A percentile compares a stretch with the other conserved stretches of the same genome.
phyloP scores from a whole-genome alignment of 2,329 filamentous ascomycete genomes.

The Talaromyces sp. region DNA sequence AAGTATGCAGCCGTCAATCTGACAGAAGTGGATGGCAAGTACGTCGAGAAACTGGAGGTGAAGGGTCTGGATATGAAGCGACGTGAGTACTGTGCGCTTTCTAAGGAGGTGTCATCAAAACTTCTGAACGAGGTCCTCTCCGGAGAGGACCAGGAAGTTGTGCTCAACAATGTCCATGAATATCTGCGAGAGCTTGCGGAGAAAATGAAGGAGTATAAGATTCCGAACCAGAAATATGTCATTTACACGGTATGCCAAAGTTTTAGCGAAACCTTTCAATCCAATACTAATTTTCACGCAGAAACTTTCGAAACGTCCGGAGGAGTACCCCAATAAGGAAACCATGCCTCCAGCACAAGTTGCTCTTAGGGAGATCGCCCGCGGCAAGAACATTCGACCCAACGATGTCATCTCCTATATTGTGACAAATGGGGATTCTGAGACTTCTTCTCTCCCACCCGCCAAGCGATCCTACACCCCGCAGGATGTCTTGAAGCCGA shows the following conservation, averaged over 20 bases:
- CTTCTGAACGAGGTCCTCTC: slow-evolving; percentile 94
- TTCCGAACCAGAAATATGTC: slow-evolving; percentile 85
- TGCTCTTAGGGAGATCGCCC: slow-evolving; percentile 81
- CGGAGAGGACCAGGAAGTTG: slow-evolving; percentile 85
- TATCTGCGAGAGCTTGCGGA: slow-evolving; percentile 81
- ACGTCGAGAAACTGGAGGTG: slow-evolving; percentile 91
- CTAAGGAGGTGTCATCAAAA: slow-evolving; percentile 89
- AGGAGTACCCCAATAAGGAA: slow-evolving; percentile 91
- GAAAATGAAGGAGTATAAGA: slow-evolving; percentile 79
- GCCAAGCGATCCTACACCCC: slow-evolving; percentile 89
- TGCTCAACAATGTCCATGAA: slow-evolving; percentile 88
- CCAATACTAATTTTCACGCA: slow-evolving; percentile 28
- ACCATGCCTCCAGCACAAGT: slow-evolving; percentile 98
- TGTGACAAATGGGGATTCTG: slow-evolving; percentile 71
- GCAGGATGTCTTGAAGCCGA: slow-evolving; percentile 78
- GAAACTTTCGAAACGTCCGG: slow-evolving; percentile 91
- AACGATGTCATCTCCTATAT: slow-evolving; percentile 97
- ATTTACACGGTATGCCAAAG: slow-evolving; percentile 72
- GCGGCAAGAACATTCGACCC: slow-evolving; percentile 84
- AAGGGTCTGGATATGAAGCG: slow-evolving; percentile 98
- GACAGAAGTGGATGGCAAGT: slow-evolving; percentile 85
- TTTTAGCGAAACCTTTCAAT: background rate
- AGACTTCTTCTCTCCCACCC: slow-evolving; percentile 62
- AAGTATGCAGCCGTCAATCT: slow-evolving; percentile 98
- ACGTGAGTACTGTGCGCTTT: slow-evolving; percentile 92